These are phyloP conservation scores for Candida albicans DNA, from an alignment of 1,139 yeast species.

Conservation along the genomic window DNA sequence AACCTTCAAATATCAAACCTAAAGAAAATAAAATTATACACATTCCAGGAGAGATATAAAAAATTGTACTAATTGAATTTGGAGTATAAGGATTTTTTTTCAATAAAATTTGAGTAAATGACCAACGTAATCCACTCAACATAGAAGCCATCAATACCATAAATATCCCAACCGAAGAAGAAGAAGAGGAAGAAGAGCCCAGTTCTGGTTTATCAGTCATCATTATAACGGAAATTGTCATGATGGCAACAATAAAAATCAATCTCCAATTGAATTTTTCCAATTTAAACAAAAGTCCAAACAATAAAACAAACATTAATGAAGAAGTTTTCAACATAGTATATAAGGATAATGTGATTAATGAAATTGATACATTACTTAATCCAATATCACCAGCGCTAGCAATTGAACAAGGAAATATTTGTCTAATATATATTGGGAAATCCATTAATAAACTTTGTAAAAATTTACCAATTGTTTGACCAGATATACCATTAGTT, in stretches of 20 bases:
- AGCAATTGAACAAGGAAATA: slow-evolving; percentile 84
- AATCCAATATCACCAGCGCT: slow-evolving; percentile 93
- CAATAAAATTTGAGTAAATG: slow-evolving; percentile 80
- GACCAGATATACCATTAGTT: background rate
- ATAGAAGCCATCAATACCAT: slow-evolving; percentile 77
- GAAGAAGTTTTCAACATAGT: slow-evolving; percentile 92
- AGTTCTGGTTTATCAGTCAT: slow-evolving; percentile 61
- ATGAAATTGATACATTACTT: slow-evolving; percentile 79
- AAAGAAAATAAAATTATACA: slow-evolving; percentile 56
- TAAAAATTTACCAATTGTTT: slow-evolving; percentile 15
- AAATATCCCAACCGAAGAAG: slow-evolving; percentile 55
- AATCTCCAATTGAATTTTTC: slow-evolving; percentile 72
- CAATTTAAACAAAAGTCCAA: slow-evolving; percentile 76
- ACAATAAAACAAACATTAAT: slow-evolving; percentile 80
- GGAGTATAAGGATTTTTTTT: slow-evolving; percentile 54
- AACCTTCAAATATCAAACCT: slow-evolving; percentile 69
- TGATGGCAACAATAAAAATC: slow-evolving; percentile 65
- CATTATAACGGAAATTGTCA: slow-evolving; percentile 81
- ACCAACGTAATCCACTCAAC: slow-evolving; percentile 92
- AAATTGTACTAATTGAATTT: slow-evolving; percentile 81
- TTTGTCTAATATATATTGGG: slow-evolving; percentile 46
- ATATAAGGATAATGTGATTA: slow-evolving; percentile 78
- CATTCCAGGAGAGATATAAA: slow-evolving; percentile 86
- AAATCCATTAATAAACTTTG: slow-evolving; percentile 17
- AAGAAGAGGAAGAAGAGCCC: slow-evolving; percentile 16